Base-by-base conservation (phyloP, 176 grass and related monocot species). In the Microstegium vimineum region DNA sequence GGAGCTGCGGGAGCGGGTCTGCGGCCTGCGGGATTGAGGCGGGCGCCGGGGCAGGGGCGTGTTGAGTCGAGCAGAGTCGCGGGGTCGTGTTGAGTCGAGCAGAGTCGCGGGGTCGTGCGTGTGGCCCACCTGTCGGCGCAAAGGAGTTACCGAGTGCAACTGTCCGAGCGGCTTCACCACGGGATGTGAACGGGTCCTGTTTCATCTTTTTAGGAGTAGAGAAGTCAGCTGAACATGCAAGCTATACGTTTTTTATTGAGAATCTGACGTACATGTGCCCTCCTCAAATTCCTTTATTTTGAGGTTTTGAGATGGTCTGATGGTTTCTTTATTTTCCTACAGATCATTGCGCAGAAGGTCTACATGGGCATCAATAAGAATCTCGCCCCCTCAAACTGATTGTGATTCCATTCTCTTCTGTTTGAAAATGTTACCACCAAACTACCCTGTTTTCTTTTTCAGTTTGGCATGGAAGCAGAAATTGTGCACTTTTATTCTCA, bases 301-400 rank as follows among this genome's bases (percentile, higher is more conserved):
- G 8, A 4, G 0, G 5, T 47, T 75, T 69, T n/a, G 8, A 45
- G 62, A 62, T 89, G 71, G 22, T 70, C 63, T 65, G 27, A 89
- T 85, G 15, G 17, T 57, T 22, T 51, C 28, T 40, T 61, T 13
- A 79, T 49, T 62, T 75, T 10, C 41, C 13, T 77, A 67, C 73
- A 89, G 83, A 28, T 66, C 5, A 37, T 46, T 3, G 0, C 7
- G 11, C 71, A 16, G 72, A 70, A 73, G 3, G 13, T 82, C 51
- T 30, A 51, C 51, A 16, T 49, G 52, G 66, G 54, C 42, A 31
- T 5, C 71, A 89, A 89, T 69, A 84, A 84, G 49, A 78, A 89
- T 18, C 28, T 28, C 20, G 10, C 67, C 46, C 27, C 59, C 16
- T 13, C 8, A 9, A 88, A 69, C 73, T 69, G 69, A 75, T 22